phyloP scores from a whole-genome alignment of 441 rosid genomes.

The Erodium moschatum region DNA sequence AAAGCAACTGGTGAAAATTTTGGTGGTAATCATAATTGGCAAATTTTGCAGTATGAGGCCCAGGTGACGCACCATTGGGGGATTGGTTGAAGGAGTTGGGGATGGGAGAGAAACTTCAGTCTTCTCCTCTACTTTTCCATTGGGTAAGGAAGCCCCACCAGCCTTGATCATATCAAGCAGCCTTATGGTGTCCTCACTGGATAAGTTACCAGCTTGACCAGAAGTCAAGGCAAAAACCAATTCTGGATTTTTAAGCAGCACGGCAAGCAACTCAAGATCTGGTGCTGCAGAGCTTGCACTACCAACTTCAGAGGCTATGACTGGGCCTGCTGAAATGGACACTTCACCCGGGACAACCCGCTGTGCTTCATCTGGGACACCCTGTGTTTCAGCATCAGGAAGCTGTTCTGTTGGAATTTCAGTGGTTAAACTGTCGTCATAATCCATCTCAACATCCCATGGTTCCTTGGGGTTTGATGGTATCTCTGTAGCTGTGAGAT shows the following conservation, averaged over 20 bases:
- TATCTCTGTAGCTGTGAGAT: conserved; percentile 43
- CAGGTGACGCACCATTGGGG: conserved; percentile 87
- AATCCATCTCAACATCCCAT: conserved; percentile 93
- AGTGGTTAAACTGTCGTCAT: conserved; percentile 80
- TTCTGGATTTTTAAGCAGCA: conserved; percentile 77
- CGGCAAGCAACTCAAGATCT: conserved; percentile 89
- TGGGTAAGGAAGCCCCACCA: conserved; percentile 41
- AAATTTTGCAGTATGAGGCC: conserved; percentile 29
- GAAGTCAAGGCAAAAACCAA: conserved; percentile 85
- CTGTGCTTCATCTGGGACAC: background rate
- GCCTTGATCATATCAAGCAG: conserved; percentile 84
- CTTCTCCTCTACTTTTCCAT: conserved; percentile 50
- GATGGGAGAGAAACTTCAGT: conserved; percentile 96
- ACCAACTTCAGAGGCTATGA: conserved; percentile 24
- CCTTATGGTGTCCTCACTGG: conserved; percentile 64
- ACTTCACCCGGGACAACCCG: conserved; percentile 35
- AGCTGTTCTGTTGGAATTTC: conserved; percentile 78
- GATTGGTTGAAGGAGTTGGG: conserved; percentile 81
- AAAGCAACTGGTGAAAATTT: conserved; percentile 14
- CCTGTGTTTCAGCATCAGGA: conserved; percentile 50
- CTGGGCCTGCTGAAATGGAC: conserved; percentile 23
- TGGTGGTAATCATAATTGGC: conserved; percentile 15
- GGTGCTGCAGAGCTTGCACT: conserved; percentile 46
- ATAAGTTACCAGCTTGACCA: conserved; percentile 57
- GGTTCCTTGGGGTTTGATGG: conserved; percentile 89